Base-by-base conservation (phyloP, 2,329 filamentous ascomycete species). In the Rhinocladiella mackenziei region DNA sequence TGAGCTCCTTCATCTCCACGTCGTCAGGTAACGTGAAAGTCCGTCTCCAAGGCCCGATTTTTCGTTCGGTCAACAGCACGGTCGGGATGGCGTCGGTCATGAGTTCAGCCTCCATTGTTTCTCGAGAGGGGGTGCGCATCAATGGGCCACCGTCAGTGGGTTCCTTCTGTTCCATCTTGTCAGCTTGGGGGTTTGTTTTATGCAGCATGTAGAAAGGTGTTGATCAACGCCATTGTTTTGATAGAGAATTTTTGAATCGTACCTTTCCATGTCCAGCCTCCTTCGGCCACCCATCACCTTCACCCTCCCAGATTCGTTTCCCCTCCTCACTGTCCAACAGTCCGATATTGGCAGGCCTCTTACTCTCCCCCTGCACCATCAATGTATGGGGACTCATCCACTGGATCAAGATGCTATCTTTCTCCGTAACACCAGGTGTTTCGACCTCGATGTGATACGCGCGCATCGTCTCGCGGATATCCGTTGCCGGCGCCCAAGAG, bases 361-460 rank as follows among this genome's bases (percentile, higher is more conserved):
- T 25, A 22, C 41, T 28, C 17, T 41, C 25, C 30, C 51, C 51
- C 26, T 49, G 48, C 23, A 54, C 51, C 18, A 54, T 38, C 38
- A 54, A 29, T 3, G 48, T 54, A 29, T 54, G 48, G 26, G 48
- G 48, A 23, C 29, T 51, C 13, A 51, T 25, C 51, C 51, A 54
- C 31, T 51, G 48, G 25, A 51, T 41, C 14, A 51, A 7, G n/a
- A 54, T 39, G 28, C 30, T 38, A 14, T 44, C 40, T 34, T 51
- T 54, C 23, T 51, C 48, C 29, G 43, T 50, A 25, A 45, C 36
- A 25, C 51, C 48, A 7, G 45, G 44, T 8, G 39, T 39, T 26
- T 54, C 51, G 39, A 54, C 45, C 29, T 54, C 51, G 34, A 54
- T 51, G 39, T 51, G 50, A 38, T 55, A 53, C 8, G 41, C 38